Conservation (phyloP, 2,329 filamentous ascomycete genomes). For the Furcasterigmium sp. region DNA sequence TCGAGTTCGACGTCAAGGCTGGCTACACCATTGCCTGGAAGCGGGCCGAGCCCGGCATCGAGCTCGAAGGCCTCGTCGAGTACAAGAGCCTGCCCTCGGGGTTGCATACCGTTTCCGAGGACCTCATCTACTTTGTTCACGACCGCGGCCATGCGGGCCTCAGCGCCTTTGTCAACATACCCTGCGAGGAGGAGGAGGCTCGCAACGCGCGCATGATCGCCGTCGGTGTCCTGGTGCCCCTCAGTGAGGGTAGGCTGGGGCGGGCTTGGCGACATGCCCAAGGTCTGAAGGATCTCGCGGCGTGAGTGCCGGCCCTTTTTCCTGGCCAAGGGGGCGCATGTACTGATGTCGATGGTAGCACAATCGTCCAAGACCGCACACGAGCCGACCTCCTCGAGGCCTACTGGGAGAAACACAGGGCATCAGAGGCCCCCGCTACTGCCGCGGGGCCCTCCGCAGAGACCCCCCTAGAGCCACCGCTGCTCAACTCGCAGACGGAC, state of each 20-base stretch:
- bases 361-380: constrained; percentile 59
- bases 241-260: constrained; percentile 80
- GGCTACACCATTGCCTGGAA: constrained; percentile 93
- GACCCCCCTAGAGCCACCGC: constrained; percentile 47
- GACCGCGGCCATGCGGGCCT: constrained; percentile 74
- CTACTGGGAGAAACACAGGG: constrained; percentile 69
- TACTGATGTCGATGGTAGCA: constrained; percentile 30
- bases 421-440: constrained; percentile 29
- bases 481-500: constrained; percentile 29
- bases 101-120: constrained; percentile 79
- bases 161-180: constrained; percentile 84
- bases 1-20: constrained; percentile 87
- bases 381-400: constrained; percentile 62
- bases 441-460: constrained; percentile 19
- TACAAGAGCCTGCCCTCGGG: constrained; percentile 96
- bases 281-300: constrained; percentile 67
- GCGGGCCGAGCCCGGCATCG: constrained; percentile 61
- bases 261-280: constrained; percentile 86
- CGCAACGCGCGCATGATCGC: constrained; percentile 91
- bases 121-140: constrained; percentile 93
- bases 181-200: constrained; percentile 68
- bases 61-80: constrained; percentile 83
- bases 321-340: no score
- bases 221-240: constrained; percentile 80
- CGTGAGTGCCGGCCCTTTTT: constrained; percentile 39